phyloP scores from a whole-genome alignment of 192 early-diverging fungal species.

The Blastocladiella britannica region DNA sequence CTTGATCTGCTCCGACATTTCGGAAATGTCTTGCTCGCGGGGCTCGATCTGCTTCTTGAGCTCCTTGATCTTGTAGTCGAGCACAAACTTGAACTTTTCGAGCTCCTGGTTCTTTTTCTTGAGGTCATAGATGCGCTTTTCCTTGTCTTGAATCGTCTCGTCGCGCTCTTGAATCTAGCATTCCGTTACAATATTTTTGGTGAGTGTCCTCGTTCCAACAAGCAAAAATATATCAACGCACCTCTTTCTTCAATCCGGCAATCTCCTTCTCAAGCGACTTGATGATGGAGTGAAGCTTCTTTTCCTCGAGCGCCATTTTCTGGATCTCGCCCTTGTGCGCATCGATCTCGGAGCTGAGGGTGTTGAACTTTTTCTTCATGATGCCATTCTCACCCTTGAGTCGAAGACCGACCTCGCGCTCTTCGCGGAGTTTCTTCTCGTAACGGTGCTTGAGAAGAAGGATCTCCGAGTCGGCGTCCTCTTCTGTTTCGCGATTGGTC shows the following conservation, averaged over 20 bases:
- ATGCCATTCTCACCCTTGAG: slow-evolving; percentile 47
- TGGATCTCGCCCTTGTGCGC: slow-evolving; percentile 34
- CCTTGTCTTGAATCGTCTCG: slow-evolving; percentile 42
- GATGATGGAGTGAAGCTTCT: slow-evolving; percentile 35
- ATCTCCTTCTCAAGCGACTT: slow-evolving; percentile 44
- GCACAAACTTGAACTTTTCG: slow-evolving; percentile 47
- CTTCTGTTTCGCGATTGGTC: slow-evolving; percentile 30
- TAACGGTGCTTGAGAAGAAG: slow-evolving; percentile 30
- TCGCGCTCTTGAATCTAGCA: slow-evolving; percentile 41
- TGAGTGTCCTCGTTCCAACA: too few relatives aligned
- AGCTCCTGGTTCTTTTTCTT: slow-evolving; percentile 51
- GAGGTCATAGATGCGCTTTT: slow-evolving; percentile 38
- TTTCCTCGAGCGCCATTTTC: slow-evolving; percentile 37
- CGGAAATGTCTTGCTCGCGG: slow-evolving; percentile 30
- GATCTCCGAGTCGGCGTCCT: slow-evolving; percentile 38
- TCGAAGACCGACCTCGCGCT: slow-evolving; percentile 29
- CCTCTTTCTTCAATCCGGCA: slow-evolving; percentile 37
- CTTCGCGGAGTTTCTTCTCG: slow-evolving; percentile 32
- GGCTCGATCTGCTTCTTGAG: slow-evolving; percentile 43
- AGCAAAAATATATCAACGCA: slow-evolving; percentile 6
- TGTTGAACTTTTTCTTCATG: slow-evolving; percentile 44
- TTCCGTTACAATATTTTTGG: not conserved
- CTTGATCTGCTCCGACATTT: slow-evolving; percentile 40
- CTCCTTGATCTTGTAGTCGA: slow-evolving; percentile 46
- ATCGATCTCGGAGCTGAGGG: slow-evolving; percentile 36